These are phyloP conservation scores for Incumbomyces delicatus DNA, from an alignment of 2,329 filamentous ascomycete species.

Conservation along the genomic window DNA sequence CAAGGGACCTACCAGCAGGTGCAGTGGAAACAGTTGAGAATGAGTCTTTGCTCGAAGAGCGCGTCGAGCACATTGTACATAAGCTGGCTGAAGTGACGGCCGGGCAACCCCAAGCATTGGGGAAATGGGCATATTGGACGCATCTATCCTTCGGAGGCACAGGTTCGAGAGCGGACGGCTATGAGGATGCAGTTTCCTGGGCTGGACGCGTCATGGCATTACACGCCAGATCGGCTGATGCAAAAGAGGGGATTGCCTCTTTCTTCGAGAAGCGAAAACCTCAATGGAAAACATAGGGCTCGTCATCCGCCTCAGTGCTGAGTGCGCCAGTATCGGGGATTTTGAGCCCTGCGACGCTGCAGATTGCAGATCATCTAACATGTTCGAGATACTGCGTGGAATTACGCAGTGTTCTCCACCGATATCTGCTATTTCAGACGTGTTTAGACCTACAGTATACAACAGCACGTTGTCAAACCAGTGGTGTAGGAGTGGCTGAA, in stretches of 20 bases:
- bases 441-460: too few species aligned
- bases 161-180: conserved; percentile 13
- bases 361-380: too few species aligned
- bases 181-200: conserved; percentile 20
- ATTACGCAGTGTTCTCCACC: too few species aligned
- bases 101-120: conserved; percentile 17
- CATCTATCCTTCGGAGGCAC: conserved; percentile 14
- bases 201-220: conserved; percentile 19
- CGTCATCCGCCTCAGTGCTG: not conserved
- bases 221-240: conserved; percentile 17
- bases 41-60: conserved; percentile 13
- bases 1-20: conserved; percentile 15
- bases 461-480: too few species aligned
- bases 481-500: too few species aligned
- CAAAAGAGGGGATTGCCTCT: conserved; percentile 14
- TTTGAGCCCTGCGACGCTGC: too few species aligned
- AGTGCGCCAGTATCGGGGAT: too few species aligned
- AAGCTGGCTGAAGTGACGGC: conserved; percentile 14
- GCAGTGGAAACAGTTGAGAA: conserved; percentile 16
- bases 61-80: conserved; percentile 13
- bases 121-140: conserved; percentile 21
- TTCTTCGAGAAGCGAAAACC: conserved; percentile 19
- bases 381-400: too few species aligned
- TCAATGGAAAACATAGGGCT: conserved; percentile 15
- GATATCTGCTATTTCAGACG: too few species aligned